Evolutionary conservation across 306 rosid genomes (phyloP).

Genomic region (Prunus kanzakura): DNA sequence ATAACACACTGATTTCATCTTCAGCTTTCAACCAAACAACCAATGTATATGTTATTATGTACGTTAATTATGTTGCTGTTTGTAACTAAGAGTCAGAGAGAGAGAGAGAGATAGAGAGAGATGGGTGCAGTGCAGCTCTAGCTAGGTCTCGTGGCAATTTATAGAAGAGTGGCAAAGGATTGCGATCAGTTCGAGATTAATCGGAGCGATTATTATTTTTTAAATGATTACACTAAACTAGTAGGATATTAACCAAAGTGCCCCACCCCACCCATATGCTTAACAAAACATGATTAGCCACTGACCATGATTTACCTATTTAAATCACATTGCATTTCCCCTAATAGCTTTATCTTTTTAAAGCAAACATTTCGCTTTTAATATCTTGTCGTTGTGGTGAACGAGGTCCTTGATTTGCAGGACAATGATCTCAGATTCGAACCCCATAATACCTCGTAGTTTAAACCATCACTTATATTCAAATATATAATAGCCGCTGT

Average conservation of each 20-base stretch:
- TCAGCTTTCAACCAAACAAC: constrained; percentile 22
- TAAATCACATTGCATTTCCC: not conserved
- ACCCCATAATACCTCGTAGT: too few species aligned
- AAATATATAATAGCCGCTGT: too few species aligned
- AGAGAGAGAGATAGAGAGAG: not conserved
- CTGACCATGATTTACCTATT: not conserved
- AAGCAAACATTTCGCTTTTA: not conserved
- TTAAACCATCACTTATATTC: too few species aligned
- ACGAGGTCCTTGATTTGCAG: too few species aligned
- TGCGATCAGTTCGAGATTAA: not conserved
- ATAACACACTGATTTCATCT: constrained; percentile 9
- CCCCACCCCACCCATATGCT: not conserved
- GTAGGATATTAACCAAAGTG: too few species aligned
- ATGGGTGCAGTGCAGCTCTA: constrained; percentile 7
- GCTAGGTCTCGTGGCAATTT: constrained; percentile 22
- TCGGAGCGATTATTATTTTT: too few species aligned
- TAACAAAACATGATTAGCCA: too few species aligned
- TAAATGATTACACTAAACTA: too few species aligned
- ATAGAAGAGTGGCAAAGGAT: constrained; percentile 18
- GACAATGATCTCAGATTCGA: too few species aligned
- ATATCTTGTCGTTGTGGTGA: not conserved
- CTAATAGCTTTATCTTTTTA: not conserved
- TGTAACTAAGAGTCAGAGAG: too few species aligned
- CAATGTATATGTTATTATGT: not conserved
- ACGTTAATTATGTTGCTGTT: too few species aligned